These are phyloP conservation scores for Phialemonium atrogriseum DNA, from an alignment of 2,329 filamentous ascomycete genomes.

Conservation along the genomic window DNA sequence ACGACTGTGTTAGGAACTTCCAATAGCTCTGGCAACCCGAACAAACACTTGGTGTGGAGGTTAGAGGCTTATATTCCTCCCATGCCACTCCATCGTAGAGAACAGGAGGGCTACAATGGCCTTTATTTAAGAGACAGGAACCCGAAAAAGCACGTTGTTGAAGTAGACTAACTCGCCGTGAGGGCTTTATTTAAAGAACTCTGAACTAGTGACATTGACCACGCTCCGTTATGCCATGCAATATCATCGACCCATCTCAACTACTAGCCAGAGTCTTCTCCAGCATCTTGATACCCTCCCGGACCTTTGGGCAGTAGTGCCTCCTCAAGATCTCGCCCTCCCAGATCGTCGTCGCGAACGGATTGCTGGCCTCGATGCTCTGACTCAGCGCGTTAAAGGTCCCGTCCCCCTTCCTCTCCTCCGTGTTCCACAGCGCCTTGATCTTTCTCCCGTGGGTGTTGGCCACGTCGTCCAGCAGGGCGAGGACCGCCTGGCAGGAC, in stretches of 20 bases:
- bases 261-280: constrained; percentile 51
- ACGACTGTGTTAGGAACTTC: no score
- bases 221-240: no score
- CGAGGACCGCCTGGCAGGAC: constrained; percentile 70
- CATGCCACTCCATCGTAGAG: no score
- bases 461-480: constrained; percentile 68
- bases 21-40: no score
- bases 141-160: no score
- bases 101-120: no score
- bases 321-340: constrained; percentile 79
- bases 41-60: no score
- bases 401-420: constrained; percentile 87
- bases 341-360: constrained; percentile 86
- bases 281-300: constrained; percentile 62
- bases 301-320: constrained; percentile 82
- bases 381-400: constrained; percentile 66
- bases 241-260: constrained; percentile 1
- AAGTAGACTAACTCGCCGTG: no score
- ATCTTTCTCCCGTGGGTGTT: constrained; percentile 79
- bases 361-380: constrained; percentile 79
- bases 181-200: no score
- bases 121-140: no score
- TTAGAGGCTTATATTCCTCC: no score
- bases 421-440: constrained; percentile 82
- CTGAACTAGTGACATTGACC: no score